Evolutionary conservation across 2,329 filamentous ascomycete genomes (phyloP).

Genomic region (Zopfia rhizophila): DNA sequence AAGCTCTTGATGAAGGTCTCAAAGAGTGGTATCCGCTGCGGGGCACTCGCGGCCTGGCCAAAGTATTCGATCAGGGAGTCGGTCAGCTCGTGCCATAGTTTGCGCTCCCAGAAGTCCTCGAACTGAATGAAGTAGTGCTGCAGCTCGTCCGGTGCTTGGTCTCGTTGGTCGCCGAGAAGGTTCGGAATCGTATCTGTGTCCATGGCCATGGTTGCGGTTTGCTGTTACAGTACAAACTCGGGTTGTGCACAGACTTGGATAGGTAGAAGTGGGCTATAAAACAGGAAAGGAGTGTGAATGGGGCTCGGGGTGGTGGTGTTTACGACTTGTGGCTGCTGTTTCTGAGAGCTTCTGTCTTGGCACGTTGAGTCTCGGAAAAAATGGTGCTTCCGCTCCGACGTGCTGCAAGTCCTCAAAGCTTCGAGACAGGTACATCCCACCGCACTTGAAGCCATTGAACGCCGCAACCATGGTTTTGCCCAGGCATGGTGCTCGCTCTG

Average conservation of each 20-base stretch:
- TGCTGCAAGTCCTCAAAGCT: conserved; percentile 22
- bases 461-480: conserved; percentile 51
- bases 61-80: conserved; percentile 90
- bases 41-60: conserved; percentile 79
- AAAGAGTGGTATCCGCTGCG: conserved; percentile 89
- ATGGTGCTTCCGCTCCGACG: conserved; percentile 17
- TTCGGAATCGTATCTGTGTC: conserved; percentile 88
- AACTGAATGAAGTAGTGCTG: conserved; percentile 90
- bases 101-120: conserved; percentile 97
- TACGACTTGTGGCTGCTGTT: conserved; percentile 24
- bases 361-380: conserved; percentile 19
- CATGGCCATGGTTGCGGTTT: conserved; percentile 65
- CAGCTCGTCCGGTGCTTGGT: conserved; percentile 85
- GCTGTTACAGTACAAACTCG: not conserved
- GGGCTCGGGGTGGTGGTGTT: conserved; percentile 26
- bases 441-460: conserved; percentile 49
- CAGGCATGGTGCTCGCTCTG: conserved; percentile 52
- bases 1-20: conserved; percentile 96
- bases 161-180: conserved; percentile 90
- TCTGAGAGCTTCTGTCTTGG: conserved; percentile 31
- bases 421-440: conserved; percentile 36
- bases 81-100: conserved; percentile 99
- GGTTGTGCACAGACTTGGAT: not conserved
- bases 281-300: conserved; percentile 18
- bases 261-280: conserved; percentile 5